Conservation (phyloP, 23 red algal species). For the Agarophyton chilense region DNA sequence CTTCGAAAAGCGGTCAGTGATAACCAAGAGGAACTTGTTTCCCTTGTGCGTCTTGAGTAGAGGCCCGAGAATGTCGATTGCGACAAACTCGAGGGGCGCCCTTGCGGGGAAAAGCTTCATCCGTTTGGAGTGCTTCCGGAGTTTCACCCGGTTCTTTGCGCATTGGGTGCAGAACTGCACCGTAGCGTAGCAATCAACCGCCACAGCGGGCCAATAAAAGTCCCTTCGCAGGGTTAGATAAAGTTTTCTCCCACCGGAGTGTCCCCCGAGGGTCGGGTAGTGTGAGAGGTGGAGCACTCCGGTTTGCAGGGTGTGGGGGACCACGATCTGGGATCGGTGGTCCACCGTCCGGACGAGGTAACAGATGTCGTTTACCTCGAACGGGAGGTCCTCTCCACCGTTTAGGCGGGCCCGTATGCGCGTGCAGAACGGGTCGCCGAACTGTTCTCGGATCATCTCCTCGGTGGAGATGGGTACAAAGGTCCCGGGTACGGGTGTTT, state of each 20-base stretch:
- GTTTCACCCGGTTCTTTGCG: neutral
- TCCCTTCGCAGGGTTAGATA: neutral
- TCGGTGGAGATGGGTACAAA: neutral
- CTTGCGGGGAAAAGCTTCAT: neutral
- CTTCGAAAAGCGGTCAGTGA: too few relatives aligned
- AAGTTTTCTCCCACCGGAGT: neutral
- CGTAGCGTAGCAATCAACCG: too few relatives aligned
- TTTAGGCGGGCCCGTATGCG: too few relatives aligned
- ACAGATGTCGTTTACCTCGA: neutral
- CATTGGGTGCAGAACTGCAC: too few relatives aligned
- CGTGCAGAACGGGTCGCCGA: too few relatives aligned
- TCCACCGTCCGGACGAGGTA: conserved; percentile 23
- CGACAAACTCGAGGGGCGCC: neutral
- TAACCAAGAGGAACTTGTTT: neutral
- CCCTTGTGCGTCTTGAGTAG: neutral
- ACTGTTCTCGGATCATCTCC: neutral
- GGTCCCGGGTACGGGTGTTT: neutral
- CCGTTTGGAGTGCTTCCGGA: neutral
- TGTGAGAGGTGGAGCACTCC: neutral
- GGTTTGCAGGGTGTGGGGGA: neutral
- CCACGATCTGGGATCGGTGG: neutral
- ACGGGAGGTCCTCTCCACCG: too few relatives aligned
- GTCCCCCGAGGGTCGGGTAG: neutral
- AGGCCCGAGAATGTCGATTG: conserved; percentile 20
- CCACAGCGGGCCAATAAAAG: too few relatives aligned